These are phyloP conservation scores for Corallochytrium limacisporum DNA, from an alignment of 78 protist genomes.

Conservation along the genomic window DNA sequence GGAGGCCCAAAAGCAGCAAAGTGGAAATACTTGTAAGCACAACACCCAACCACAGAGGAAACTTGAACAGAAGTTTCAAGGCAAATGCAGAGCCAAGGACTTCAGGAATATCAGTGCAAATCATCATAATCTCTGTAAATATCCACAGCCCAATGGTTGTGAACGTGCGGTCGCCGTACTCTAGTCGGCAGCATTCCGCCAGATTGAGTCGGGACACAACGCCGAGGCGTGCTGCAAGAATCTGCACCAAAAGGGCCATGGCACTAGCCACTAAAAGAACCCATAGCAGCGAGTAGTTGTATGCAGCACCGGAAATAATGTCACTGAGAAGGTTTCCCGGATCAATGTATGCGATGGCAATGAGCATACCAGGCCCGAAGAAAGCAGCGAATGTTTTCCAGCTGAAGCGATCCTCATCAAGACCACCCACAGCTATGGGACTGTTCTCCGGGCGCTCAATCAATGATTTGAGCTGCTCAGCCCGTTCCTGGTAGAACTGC, in stretches of 20 bases:
- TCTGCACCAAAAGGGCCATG: conserved; percentile 52
- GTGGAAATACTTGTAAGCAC: conserved; percentile 1
- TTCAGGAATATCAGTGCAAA: conserved; percentile 56
- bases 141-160: conserved; percentile 17
- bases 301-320: conserved; percentile 35
- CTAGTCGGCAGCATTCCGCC: conserved; percentile 43
- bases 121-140: conserved; percentile 61
- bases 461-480: too few relatives aligned
- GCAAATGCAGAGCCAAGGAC: conserved; percentile 27
- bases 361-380: conserved; percentile 59
- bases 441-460: too few relatives aligned
- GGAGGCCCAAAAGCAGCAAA: neutral
- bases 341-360: conserved; percentile 60
- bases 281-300: conserved; percentile 62
- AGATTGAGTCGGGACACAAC: too few relatives aligned
- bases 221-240: too few relatives aligned
- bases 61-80: neutral
- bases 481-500: too few relatives aligned
- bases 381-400: conserved; percentile 40
- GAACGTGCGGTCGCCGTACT: conserved; percentile 42
- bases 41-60: neutral
- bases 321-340: too few relatives aligned
- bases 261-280: conserved; percentile 53
- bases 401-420: conserved; percentile 13
- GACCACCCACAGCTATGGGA: neutral